Evolutionary conservation across 257 asterid species (phyloP).

Genomic region (Ajuga chamaepitys): DNA sequence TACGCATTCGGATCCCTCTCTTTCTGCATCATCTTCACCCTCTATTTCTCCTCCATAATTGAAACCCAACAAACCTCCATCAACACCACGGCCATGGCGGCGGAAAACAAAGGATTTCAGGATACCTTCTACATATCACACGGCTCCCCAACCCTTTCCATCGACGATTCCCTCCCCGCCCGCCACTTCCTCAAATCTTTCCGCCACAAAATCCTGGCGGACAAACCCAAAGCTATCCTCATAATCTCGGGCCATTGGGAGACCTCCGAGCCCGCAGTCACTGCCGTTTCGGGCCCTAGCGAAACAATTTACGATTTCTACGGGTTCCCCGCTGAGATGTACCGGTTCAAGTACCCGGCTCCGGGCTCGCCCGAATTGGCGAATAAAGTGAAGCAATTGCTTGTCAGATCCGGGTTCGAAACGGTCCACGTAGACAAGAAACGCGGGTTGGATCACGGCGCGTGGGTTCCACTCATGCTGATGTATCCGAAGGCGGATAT

Average conservation of each 20-base stretch:
- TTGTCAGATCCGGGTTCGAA: conserved; percentile 29
- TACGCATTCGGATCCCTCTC: conserved; percentile 19
- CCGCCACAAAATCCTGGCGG: conserved; percentile 22
- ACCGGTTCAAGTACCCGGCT: conserved; percentile 41
- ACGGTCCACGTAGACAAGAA: conserved; percentile 31
- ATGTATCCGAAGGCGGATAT: conserved; percentile 61
- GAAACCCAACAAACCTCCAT: neutral
- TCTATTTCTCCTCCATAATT: conserved; percentile 4
- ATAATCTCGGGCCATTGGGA: conserved; percentile 57
- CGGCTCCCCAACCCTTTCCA: conserved; percentile 56
- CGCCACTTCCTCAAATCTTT: conserved; percentile 42
- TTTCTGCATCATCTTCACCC: conserved; percentile 16
- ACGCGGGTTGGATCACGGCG: conserved; percentile 64
- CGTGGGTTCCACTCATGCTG: conserved; percentile 65
- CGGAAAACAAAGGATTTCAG: conserved; percentile 6
- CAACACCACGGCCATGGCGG: neutral
- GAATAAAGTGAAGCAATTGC: conserved; percentile 23
- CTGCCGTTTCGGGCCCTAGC: conserved; percentile 36
- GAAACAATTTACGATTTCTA: conserved; percentile 49
- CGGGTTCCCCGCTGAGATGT: conserved; percentile 49
- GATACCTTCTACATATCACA: conserved; percentile 50
- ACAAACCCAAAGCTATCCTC: conserved; percentile 38
- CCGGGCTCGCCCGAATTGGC: conserved; percentile 42
- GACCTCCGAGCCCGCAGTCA: conserved; percentile 47
- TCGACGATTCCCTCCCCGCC: conserved; percentile 53